Evolutionary conservation across 192 early-diverging fungal species (phyloP).

Genomic region (Podila minutissima): DNA sequence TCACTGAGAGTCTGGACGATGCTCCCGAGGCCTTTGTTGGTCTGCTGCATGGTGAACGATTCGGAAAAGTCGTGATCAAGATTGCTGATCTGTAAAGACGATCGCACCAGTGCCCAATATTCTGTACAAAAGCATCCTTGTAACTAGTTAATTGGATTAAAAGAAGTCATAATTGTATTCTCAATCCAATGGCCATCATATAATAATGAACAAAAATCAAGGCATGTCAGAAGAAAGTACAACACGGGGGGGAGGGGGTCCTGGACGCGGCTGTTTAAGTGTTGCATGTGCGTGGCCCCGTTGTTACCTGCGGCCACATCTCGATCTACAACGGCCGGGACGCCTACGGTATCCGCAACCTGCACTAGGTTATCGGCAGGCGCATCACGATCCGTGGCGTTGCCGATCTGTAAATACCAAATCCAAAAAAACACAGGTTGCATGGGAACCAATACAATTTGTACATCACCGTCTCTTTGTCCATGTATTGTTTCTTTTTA

Average conservation of each 20-base stretch:
- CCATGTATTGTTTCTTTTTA: too few species aligned
- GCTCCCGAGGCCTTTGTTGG: slow-evolving; percentile 33
- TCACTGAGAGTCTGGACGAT: slow-evolving; percentile 72
- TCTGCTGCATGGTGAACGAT: slow-evolving; percentile 60
- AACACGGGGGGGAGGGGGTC: slow-evolving; percentile 80
- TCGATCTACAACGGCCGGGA: slow-evolving; percentile 69
- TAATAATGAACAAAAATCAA: too few species aligned
- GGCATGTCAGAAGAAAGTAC: slow-evolving; percentile 11
- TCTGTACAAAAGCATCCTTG: too few species aligned
- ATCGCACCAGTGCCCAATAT: too few species aligned
- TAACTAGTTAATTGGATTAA: too few species aligned
- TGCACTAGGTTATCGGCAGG: slow-evolving; percentile 58
- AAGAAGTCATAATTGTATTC: too few species aligned
- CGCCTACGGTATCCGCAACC: slow-evolving; percentile 64
- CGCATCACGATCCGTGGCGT: slow-evolving; percentile 64
- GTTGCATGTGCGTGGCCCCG: slow-evolving; percentile 68
- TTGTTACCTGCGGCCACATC: slow-evolving; percentile 73
- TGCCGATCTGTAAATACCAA: slow-evolving; percentile 51
- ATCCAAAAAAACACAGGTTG: too few species aligned
- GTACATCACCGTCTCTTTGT: too few species aligned
- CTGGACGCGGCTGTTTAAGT: slow-evolving; percentile 73
- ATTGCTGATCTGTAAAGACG: slow-evolving; percentile 52
- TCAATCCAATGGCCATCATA: too few species aligned
- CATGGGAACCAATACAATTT: too few species aligned
- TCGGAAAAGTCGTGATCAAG: slow-evolving; percentile 69